Base-by-base conservation (phyloP, 371 early-diverging fungal species). In the Mortierella sp. region DNA sequence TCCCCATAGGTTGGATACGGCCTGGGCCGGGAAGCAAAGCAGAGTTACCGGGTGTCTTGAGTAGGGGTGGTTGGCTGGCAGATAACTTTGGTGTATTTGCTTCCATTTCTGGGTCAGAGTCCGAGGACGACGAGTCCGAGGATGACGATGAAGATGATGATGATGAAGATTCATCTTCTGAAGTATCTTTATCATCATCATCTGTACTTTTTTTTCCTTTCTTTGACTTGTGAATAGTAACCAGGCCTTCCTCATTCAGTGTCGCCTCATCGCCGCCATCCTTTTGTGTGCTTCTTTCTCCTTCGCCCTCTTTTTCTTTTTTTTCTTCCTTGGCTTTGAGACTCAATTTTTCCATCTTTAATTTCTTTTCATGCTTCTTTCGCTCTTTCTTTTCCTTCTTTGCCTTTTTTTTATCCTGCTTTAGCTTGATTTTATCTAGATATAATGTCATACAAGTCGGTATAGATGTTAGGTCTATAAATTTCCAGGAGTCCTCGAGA, bases 1-100 rank as follows among this genome's bases (percentile, higher is more conserved):
- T 89, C 14, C 79, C 84, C 73, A 73, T 73, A 28, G 83, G 83
- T 39, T 76, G 77, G 64, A 83, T 83, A 5, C 83, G 70, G 8
- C 83, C 83, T 55, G 83, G 83, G 0, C 83, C 83, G 3, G 83
- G 81, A 11, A 72, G 54, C 5, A 80, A 69, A 1, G 75, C 37
- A 14, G 60, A 45, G 45, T 65, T 65, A 18, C 80, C 68, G 14
- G 78, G 37, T 1, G 66, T 66, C 64, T 81, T 81, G 49, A 72
- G 20, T 18, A 63, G 54, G 12, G 83, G 73, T 9, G 70, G 47
- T 12, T 65, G 61, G 16, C 24, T 49, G n/a, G 73, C 30, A 2
- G 66, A 28, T 54, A 66, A 28, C 35, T 59, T 64, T 28, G 70
- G 65, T 59, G 72, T 72, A n/a, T 62, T 70, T 35, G 70, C 68